phyloP scores from a whole-genome alignment of 2,329 filamentous ascomycete genomes.

The Ophiostoma himal-ulmi region DNA sequence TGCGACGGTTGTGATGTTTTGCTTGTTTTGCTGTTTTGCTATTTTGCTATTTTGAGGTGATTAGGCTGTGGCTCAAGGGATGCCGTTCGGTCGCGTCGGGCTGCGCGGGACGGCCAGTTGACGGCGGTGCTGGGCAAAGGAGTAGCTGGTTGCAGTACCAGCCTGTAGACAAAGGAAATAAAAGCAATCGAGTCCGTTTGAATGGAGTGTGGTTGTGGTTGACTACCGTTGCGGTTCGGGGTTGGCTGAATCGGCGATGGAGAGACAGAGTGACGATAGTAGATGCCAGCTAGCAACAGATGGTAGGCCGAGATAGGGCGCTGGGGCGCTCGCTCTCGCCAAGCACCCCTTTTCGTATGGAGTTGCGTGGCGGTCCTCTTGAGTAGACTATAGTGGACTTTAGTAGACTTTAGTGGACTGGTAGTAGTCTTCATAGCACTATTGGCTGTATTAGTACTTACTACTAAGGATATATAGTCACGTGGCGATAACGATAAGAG shows the following conservation, averaged over 20 bases:
- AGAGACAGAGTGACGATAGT: background rate
- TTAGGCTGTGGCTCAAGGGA: background rate
- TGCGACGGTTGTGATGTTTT: background rate
- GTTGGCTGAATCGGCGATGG: background rate
- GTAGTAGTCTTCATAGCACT: background rate
- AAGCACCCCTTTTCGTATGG: background rate
- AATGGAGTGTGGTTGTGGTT: background rate
- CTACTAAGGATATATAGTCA: background rate
- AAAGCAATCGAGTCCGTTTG: background rate
- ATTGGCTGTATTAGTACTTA: background rate
- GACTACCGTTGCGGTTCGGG: background rate
- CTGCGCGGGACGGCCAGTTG: background rate
- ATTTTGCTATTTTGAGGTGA: background rate
- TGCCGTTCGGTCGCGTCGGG: background rate
- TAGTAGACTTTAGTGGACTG: background rate
- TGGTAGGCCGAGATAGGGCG: constrained; percentile 3
- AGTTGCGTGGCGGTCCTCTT: background rate
- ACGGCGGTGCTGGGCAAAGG: background rate
- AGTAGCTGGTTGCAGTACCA: background rate
- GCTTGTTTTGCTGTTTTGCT: constrained; percentile 8
- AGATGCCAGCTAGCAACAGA: constrained; percentile 9
- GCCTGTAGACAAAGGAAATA: constrained; percentile 3
- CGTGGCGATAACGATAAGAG: background rate
- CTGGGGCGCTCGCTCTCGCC: constrained; percentile 1
- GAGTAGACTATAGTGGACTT: too few relatives aligned